Evolutionary conservation across 495 filamentous ascomycete genomes (phyloP).

Genomic region (Penicillium bovifimosum): DNA sequence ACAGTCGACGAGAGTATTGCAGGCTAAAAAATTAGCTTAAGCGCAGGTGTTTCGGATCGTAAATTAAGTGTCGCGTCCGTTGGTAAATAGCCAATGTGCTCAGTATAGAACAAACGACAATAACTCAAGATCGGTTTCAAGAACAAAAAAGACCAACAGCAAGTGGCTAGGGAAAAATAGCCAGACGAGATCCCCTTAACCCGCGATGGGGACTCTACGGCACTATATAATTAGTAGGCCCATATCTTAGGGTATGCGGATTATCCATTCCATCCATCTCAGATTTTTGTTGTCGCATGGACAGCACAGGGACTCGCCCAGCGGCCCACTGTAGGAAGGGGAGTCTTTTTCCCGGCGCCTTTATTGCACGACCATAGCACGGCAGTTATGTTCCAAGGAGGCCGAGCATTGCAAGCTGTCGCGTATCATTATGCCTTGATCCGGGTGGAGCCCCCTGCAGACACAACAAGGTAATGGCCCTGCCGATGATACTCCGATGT

Average conservation of each 20-base stretch:
- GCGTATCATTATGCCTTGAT: neutral
- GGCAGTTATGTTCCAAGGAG: neutral
- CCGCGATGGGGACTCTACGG: constrained; percentile 3
- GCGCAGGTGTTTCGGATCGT: neutral
- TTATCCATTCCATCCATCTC: constrained; percentile 20
- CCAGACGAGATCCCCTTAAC: neutral
- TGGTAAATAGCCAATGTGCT: neutral
- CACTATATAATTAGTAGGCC: constrained; percentile 14
- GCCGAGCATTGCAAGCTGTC: neutral
- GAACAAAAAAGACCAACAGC: too few relatives aligned
- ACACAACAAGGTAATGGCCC: neutral
- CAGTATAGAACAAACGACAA: neutral
- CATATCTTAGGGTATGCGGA: constrained; percentile 13
- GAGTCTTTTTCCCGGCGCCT: constrained; percentile 1
- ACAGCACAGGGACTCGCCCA: neutral
- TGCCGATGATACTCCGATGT: neutral
- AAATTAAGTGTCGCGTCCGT: neutral
- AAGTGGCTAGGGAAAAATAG: neutral
- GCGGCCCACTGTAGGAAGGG: neutral
- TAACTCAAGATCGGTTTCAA: too few relatives aligned
- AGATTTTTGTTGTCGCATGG: constrained; percentile 17
- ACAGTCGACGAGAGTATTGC: constrained; percentile 20
- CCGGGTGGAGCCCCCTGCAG: neutral
- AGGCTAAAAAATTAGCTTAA: constrained; percentile 8
- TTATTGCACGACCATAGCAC: neutral